Base-by-base conservation (phyloP, 2,329 filamentous ascomycete genomes). In the Pseudogymnoascus sp. region DNA sequence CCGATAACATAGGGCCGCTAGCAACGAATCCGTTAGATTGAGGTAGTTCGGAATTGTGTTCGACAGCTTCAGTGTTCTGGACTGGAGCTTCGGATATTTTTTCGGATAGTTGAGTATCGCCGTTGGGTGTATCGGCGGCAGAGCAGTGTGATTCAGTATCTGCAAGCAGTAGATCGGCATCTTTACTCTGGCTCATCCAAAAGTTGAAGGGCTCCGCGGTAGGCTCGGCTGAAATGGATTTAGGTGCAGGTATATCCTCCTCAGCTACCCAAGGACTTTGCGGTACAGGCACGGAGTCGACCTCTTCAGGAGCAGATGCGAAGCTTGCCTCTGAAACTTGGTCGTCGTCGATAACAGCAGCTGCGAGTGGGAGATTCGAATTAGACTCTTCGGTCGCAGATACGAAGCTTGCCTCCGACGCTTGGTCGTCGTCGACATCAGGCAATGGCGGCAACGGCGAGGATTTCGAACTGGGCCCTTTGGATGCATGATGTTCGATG, bases 181-280 rank as follows among this genome's bases (percentile, higher is more conserved):
- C 47, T 10, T 54, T 54, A 17, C 47, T 54, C 35, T 54, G 47
- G 29, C 47, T 54, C 47, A 54, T 54, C 21, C 29, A 54, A 10
- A 54, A 54, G 8, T 54, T 21, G 3, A n/a, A 5, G n/a, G n/a
- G 2, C 4, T 9, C n/a, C 4, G 33, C 10, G 2, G 9, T 35
- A 35, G 29, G 29, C 29, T 35, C 47, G 9, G 10, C 31, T 8
- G 15, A 26, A 11, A 33, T 8, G n/a, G 29, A 11, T 35, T 35
- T 9, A 9, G 59, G 35, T 15, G 58, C 40, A 47, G 60, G 57
- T 7, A 61, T 40, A 54, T 58, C 36, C 54, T 47, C 26, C 11
- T 68, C 65, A 50, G 59, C 35, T 24, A 63, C 63, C 71, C 68
- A 72, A 10, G 69, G 71, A 59, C 69, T 71, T 66, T 71, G 71